Evolutionary conservation across 2,329 filamentous ascomycete genomes (phyloP), one percentile per base, ranked within the genome.

Genomic region (Sporothrix schenckii): DNA sequence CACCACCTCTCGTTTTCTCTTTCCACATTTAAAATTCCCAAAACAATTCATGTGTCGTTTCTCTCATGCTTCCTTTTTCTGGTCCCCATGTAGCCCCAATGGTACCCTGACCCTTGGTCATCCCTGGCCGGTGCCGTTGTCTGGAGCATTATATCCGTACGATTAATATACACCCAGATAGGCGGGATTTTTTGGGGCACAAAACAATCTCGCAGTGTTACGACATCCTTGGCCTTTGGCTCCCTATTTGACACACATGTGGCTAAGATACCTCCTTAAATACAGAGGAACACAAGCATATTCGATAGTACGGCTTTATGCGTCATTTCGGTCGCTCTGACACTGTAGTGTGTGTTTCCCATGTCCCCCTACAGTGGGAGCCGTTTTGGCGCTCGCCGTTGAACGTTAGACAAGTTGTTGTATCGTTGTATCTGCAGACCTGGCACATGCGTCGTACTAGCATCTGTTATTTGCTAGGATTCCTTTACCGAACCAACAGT

Each of bases 121-220:
- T 61, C 39, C 58, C 39, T 63, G 21, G 39, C 58, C 58, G 47
- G 7, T 47, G 39, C 39, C 41, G 19, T 47, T 63, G 58, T 10
- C 39, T 39, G 39, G 58, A 27, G 39, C 58, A 47, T 27, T 63
- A 27, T 47, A 24, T 14, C 39, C 58, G 3, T 44, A 9, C 19
- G 41, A n/a, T 41, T 44, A 61, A 44, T 24, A n/a, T 13, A 41
- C 60, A 34, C 44, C 61, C 61, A 50, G 30, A 24, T 3, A 21
- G 61, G 44, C 21, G 44, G 61, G 61, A 47, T 19, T 24, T 49
- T 53, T n/a, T 30, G 27, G 52, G 53, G 13, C 30, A 56, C 53
- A 14, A 30, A 56, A 56, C 53, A 61, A 24, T 34, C 34, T 61
- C 39, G 56, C 34, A 24, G 56, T 61, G n/a, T 61, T 34, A 60